Percentiles rank a stretch among this genome's conserved stretches.
Conservation (phyloP, 1,284 basidiomycete genomes). For the Sanghuangporus baumii region DNA sequence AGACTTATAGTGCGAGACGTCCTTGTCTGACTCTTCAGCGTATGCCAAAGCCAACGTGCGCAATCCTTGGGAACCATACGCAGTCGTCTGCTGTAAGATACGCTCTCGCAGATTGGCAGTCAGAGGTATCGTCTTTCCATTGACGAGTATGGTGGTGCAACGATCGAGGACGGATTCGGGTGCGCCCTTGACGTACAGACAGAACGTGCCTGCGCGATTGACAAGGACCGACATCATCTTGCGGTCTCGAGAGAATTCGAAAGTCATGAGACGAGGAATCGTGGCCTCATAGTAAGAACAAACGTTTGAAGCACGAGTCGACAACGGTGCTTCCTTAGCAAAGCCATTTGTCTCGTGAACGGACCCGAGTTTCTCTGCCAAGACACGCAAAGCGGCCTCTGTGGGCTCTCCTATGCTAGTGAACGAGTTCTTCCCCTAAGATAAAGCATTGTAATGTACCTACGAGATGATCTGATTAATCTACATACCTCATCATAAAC, state of each 20-base stretch:
- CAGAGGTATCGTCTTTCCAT: constrained; percentile 63
- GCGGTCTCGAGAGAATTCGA: constrained; percentile 96
- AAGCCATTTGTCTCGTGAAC: constrained; percentile 35
- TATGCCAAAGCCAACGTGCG: constrained; percentile 92
- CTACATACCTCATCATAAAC: constrained; percentile 70
- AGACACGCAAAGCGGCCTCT: constrained; percentile 89
- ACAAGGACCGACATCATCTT: constrained; percentile 99
- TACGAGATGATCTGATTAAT: neutral
- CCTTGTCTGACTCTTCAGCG: constrained; percentile 71
- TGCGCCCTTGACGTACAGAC: constrained; percentile 91
- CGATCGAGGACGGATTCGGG: constrained; percentile 93
- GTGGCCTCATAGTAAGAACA: constrained; percentile 75
- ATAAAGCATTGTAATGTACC: neutral
- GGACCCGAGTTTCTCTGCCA: constrained; percentile 79
- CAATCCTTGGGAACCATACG: constrained; percentile 80
- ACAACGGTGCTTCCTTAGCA: constrained; percentile 51
- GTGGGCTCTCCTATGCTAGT: constrained; percentile 93
- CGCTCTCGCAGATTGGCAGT: constrained; percentile 54
- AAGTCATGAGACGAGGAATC: constrained; percentile 81
- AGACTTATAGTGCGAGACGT: constrained; percentile 76
- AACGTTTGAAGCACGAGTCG: constrained; percentile 73
- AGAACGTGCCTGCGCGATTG: constrained; percentile 47
- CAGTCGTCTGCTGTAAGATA: constrained; percentile 60
- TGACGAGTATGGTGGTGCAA: constrained; percentile 70
- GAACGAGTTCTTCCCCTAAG: constrained; percentile 72